These are phyloP conservation scores for Tulasnella calospora DNA, from an alignment of 768 basidiomycete genomes.

Conservation along the genomic window DNA sequence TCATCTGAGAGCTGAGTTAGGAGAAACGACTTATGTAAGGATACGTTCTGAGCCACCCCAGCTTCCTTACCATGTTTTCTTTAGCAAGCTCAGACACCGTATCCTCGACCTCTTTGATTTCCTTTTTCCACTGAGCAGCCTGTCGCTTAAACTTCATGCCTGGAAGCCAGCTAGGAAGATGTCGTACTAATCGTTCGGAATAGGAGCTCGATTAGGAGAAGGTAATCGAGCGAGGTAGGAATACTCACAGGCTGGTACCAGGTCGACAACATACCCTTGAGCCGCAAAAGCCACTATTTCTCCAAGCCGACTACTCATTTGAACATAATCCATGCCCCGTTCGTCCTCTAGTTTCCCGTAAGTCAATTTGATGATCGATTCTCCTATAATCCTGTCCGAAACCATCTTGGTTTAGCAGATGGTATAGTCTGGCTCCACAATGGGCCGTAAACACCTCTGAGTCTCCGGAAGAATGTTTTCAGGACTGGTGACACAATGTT, in stretches of 20 bases:
- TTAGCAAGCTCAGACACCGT: no score
- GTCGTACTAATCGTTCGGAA: conserved; percentile 14
- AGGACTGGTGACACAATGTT: background rate
- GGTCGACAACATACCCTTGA: background rate
- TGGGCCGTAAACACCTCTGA: no score
- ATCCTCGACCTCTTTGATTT: background rate
- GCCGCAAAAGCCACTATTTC: background rate
- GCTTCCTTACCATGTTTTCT: no score
- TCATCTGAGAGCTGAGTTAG: no score
- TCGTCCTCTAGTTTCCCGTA: no score
- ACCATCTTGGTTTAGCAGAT: no score
- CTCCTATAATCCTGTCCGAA: background rate
- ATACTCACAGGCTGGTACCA: background rate
- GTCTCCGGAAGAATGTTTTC: background rate
- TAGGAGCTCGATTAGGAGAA: no score
- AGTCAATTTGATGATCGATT: background rate
- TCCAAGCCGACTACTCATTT: background rate
- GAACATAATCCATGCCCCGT: background rate
- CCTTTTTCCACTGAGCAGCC: background rate
- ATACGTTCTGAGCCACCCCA: background rate
- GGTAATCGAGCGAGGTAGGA: no score
- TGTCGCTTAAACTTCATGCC: conserved; percentile 24
- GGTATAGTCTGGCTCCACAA: no score
- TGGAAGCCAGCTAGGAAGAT: conserved; percentile 27
- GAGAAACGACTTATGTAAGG: no score